Evolutionary conservation across 495 filamentous ascomycete species (phyloP), one percentile per base, ranked within the genome.

Genomic region (Annulohypoxylon nitens): DNA sequence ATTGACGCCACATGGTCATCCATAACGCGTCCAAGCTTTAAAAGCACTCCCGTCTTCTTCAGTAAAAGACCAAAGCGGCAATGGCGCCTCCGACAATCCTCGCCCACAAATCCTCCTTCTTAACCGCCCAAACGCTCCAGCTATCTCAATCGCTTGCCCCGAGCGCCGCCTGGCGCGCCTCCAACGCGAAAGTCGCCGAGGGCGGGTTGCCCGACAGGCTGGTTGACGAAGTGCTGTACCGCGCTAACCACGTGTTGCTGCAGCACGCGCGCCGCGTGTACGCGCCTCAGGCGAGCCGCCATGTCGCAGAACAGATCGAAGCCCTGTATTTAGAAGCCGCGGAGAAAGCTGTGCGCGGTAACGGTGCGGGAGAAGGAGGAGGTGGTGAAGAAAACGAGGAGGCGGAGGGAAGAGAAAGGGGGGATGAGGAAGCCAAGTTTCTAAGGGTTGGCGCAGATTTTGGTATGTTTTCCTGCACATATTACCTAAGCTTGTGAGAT

Each of bases 251-350:
- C 48, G 81, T 83, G 23, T 82, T 93, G 41, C 88, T 87, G 61
- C 90, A 92, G 68, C 93, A 97, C 78, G 86, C 87, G 67, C 90
- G 88, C 34, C 83, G 90, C 37, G 90, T 89, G 14, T 95, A 95
- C 81, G 88, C 90, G 11, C 88, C 90, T 0, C 92, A 95, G 73
- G 89, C 92, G 0, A 88, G 90, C 64, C 88, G 93, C 39, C 91
- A 94, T 81, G 87, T 97, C 45, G 93, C 92, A 23, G 91, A 94
- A 79, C 93, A 97, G 83, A 90, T 97, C 48, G 89, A 94, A 73
- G 82, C 81, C 59, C 80, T 95, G 59, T 96, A 95, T 76, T 90
- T 89, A 76, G 85, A 86, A 43, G 81, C 78, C 1, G 84, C 85
- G 26, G 82, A 80, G 69, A 75, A 80, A 70, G 75, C 71, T 14